Evolutionary conservation across 768 basidiomycete genomes (phyloP).

Genomic region (Termitomyces bulborhizus): DNA sequence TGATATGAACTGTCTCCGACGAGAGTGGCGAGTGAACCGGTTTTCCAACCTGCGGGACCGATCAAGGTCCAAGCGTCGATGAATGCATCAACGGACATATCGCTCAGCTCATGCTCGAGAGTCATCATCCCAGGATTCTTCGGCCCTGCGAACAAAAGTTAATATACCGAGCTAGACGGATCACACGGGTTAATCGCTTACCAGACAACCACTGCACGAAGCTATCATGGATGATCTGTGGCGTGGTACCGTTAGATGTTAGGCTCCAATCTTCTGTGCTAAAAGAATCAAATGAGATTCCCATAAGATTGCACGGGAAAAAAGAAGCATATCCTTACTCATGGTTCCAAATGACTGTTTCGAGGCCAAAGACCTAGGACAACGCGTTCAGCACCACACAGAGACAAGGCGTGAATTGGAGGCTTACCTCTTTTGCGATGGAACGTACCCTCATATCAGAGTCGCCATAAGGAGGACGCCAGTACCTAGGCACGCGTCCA

Average conservation of each 20-base stretch:
- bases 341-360: conserved; percentile 86
- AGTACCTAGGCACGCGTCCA: conserved; percentile 64
- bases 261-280: conserved; percentile 80
- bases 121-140: conserved; percentile 77
- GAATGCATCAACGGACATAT: conserved; percentile 59
- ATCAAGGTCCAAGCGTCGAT: conserved; percentile 60
- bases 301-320: not conserved
- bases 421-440: conserved; percentile 69
- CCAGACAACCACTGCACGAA: conserved; percentile 57
- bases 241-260: conserved; percentile 34
- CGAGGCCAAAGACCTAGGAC: conserved; percentile 60
- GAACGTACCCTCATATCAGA: conserved; percentile 78
- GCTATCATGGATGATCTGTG: conserved; percentile 35
- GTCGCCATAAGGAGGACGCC: conserved; percentile 89
- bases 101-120: conserved; percentile 77
- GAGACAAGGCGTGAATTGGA: not conserved
- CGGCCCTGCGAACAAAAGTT: conserved; percentile 32
- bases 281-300: not conserved
- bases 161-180: not conserved
- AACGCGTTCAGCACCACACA: not conserved
- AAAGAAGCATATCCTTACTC: conserved; percentile 45
- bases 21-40: conserved; percentile 46
- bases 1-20: conserved; percentile 35
- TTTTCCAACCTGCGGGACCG: conserved; percentile 64
- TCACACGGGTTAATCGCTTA: conserved; percentile 14